Evolutionary conservation across 768 basidiomycete species (phyloP), one percentile per base, ranked within the genome.

Genomic region (Tricholoma flavovirens): DNA sequence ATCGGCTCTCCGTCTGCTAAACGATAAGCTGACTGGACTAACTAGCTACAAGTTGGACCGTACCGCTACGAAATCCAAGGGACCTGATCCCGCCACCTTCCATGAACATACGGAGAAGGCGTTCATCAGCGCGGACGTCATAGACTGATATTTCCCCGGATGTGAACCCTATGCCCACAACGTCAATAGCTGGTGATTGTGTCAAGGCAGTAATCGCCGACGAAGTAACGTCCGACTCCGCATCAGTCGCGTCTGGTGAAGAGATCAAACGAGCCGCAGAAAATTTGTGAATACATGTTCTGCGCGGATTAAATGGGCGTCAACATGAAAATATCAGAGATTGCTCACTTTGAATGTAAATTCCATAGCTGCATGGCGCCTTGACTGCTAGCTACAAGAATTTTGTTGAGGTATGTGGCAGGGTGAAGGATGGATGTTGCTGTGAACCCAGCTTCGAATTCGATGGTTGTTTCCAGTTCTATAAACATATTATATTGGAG

Each of bases 131-230:
- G 32, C 93, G 84, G 49, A 98, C 80, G 66, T 99, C 97, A 65
- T 94, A 89, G 3, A 99, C 79, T 0, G 87, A 85, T 26, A 97
- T 84, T 62, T 90, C 86, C 38, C 97, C 97, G 1, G 89, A 90
- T 1, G 86, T 76, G 67, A 90, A 92, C 1, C 93, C 96, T 49
- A 99, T 76, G n/a, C 92, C 97, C 36, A 98, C 80, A 9, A 98
- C 93, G 64, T 99, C 97, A 52, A 98, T 88, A 12, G 95, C 97
- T 22, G 96, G 95, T 8, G 93, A 95, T 67, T 97, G 97, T 1
- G 84, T 83, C 36, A 98, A 65, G 2, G 87, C 75, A 1, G 92
- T 94, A 60, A 98, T 83, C 8, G 89, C 77, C 51, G 64, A 69
- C 4, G 66, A 61, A 6, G 65, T 66, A 56, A 53, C 71, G 57